phyloP scores from a whole-genome alignment of 192 early-diverging fungal species.

The Cetraspora pellucida region DNA sequence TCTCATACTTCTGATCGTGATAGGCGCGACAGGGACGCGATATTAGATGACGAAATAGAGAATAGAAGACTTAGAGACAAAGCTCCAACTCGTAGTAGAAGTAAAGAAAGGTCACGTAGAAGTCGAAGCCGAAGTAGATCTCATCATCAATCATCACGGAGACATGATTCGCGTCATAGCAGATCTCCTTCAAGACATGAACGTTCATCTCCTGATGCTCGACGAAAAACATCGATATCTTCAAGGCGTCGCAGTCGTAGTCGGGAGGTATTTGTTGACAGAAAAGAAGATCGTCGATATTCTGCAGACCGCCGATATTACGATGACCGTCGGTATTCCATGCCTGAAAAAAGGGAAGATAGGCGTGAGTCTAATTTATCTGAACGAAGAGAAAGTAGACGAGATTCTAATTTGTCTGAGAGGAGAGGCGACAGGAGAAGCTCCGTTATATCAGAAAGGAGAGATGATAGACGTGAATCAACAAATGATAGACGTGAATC shows the following conservation, averaged over 20 bases:
- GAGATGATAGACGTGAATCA: slow-evolving; percentile 8
- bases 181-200: slow-evolving; percentile 15
- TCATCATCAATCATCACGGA: background rate
- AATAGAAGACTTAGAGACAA: slow-evolving; percentile 17
- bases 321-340: slow-evolving; percentile 20
- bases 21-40: slow-evolving; percentile 7
- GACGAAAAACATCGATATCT: background rate
- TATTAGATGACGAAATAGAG: slow-evolving; percentile 2
- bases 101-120: slow-evolving; percentile 4
- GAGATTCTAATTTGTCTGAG: slow-evolving; percentile 1
- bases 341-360: slow-evolving; percentile 1
- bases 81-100: slow-evolving; percentile 21
- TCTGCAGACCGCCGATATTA: background rate
- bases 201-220: background rate
- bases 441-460: background rate
- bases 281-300: slow-evolving; percentile 18
- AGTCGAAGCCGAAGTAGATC: slow-evolving; percentile 8
- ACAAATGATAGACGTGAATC: background rate
- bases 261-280: background rate
- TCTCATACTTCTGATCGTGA: slow-evolving; percentile 18
- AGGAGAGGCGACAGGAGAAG: background rate
- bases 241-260: slow-evolving; percentile 23
- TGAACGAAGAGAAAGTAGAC: background rate
- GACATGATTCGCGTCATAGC: background rate
- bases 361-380: slow-evolving; percentile 4